Evolutionary conservation across 2,329 filamentous ascomycete species (phyloP).

Genomic region (Aspergillus novoparasiticus): DNA sequence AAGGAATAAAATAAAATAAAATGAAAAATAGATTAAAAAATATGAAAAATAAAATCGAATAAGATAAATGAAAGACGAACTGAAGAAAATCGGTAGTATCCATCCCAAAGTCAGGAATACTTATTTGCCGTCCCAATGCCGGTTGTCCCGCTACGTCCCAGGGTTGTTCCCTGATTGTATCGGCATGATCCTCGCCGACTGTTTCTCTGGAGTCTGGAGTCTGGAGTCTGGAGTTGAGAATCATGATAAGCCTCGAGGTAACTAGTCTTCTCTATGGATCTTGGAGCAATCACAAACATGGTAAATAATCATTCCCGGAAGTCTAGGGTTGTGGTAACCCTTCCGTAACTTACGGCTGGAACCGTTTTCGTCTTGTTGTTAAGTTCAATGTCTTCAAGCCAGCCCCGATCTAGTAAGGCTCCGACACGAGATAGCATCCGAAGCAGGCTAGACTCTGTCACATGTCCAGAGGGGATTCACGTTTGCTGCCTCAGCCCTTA

Average conservation of each 20-base stretch:
- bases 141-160: slow-evolving; percentile 14
- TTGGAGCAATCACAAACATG: slow-evolving; percentile 8
- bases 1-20: background rate
- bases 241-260: slow-evolving; percentile 1
- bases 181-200: slow-evolving; percentile 12
- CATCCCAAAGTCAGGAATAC: background rate
- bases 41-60: background rate
- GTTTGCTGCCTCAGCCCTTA: background rate
- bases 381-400: background rate
- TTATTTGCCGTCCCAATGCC: slow-evolving; percentile 19
- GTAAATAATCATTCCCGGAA: background rate
- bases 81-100: background rate
- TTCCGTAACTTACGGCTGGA: background rate
- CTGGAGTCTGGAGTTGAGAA: background rate
- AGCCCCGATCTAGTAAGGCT: slow-evolving; percentile 13
- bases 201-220: background rate
- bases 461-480: slow-evolving; percentile 5
- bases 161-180: slow-evolving; percentile 10
- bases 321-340: background rate
- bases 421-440: background rate
- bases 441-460: slow-evolving; percentile 12
- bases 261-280: background rate
- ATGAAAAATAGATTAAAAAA: background rate
- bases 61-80: background rate
- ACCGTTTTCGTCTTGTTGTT: slow-evolving; percentile 3